Evolutionary conservation across 495 filamentous ascomycete genomes (phyloP).

Genomic region (Xylaria telfairii): DNA sequence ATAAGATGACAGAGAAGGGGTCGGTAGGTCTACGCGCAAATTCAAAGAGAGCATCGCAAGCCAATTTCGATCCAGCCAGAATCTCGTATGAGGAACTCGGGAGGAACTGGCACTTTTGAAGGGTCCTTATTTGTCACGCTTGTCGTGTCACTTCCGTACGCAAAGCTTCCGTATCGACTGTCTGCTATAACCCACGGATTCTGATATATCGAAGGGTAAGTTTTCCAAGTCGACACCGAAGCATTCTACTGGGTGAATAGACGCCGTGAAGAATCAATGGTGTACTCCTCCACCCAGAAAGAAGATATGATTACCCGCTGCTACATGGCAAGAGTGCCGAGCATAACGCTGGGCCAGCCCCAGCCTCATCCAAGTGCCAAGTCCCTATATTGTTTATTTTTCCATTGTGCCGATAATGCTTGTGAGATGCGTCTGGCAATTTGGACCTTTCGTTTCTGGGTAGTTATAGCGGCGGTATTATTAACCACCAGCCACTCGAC

Average conservation of each 20-base stretch:
- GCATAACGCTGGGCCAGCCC: conserved; percentile 20
- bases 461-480: conserved; percentile 13
- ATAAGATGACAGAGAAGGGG: not conserved
- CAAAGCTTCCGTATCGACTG: conserved; percentile 3
- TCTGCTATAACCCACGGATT: conserved; percentile 12
- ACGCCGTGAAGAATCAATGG: conserved; percentile 11
- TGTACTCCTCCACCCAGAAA: conserved; percentile 11
- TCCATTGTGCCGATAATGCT: conserved; percentile 22
- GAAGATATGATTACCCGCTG: conserved; percentile 2
- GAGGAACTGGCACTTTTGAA: conserved; percentile 21
- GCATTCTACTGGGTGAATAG: conserved; percentile 20
- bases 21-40: conserved; percentile 14
- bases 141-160: conserved; percentile 13
- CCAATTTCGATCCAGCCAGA: conserved; percentile 16
- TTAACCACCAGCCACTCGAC: conserved; percentile 23
- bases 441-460: conserved; percentile 5
- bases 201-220: conserved; percentile 20
- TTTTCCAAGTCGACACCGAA: not conserved
- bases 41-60: conserved; percentile 8
- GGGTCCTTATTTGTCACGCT: conserved; percentile 21
- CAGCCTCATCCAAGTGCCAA: conserved; percentile 18
- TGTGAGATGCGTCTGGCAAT: conserved; percentile 3
- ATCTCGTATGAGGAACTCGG: conserved; percentile 5
- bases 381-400: conserved; percentile 2
- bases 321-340: conserved; percentile 22